Percentiles rank a stretch among this genome's conserved stretches.
phyloP scores from a whole-genome alignment of 1,284 basidiomycete species.

The Coniferiporia sulphurascens region DNA sequence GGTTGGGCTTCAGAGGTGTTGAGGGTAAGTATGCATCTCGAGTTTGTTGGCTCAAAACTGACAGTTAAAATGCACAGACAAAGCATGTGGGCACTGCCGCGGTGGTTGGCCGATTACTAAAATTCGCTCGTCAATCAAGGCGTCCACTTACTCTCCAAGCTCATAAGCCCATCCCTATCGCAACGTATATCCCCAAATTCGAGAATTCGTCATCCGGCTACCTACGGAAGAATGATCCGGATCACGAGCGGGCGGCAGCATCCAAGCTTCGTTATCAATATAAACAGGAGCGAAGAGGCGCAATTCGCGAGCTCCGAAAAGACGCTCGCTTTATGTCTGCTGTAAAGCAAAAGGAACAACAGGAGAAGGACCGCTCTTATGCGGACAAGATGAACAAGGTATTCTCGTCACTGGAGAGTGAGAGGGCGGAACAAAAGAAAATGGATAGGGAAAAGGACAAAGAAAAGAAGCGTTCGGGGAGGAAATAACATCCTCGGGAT shows the following conservation, averaged over 20 bases:
- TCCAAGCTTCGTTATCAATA: constrained; percentile 85
- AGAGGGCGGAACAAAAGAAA: constrained; percentile 93
- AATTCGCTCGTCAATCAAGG: constrained; percentile 69
- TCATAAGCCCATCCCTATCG: constrained; percentile 95
- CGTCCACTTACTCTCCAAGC: constrained; percentile 83
- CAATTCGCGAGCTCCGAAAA: constrained; percentile 93
- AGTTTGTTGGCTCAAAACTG: constrained; percentile 1
- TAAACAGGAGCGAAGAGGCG: constrained; percentile 97
- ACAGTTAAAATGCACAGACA: constrained; percentile 33
- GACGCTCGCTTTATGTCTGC: constrained; percentile 91
- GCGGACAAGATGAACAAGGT: constrained; percentile 79
- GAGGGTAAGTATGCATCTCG: constrained; percentile 4
- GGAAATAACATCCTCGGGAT: constrained; percentile 39
- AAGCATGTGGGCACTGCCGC: constrained; percentile 39
- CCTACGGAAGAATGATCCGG: constrained; percentile 83
- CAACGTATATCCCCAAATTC: constrained; percentile 92
- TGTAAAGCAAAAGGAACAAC: constrained; percentile 80
- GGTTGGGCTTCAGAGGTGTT: constrained; percentile 1
- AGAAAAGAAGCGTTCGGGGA: constrained; percentile 72
- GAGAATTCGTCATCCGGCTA: constrained; percentile 81
- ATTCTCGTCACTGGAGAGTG: constrained; percentile 78
- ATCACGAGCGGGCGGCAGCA: constrained; percentile 85
- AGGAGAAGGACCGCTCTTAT: constrained; percentile 79
- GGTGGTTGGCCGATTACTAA: constrained; percentile 59
- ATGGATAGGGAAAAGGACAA: constrained; percentile 79